Base-by-base conservation (phyloP, 208 protist species). In the Crithidia fasciculata region DNA sequence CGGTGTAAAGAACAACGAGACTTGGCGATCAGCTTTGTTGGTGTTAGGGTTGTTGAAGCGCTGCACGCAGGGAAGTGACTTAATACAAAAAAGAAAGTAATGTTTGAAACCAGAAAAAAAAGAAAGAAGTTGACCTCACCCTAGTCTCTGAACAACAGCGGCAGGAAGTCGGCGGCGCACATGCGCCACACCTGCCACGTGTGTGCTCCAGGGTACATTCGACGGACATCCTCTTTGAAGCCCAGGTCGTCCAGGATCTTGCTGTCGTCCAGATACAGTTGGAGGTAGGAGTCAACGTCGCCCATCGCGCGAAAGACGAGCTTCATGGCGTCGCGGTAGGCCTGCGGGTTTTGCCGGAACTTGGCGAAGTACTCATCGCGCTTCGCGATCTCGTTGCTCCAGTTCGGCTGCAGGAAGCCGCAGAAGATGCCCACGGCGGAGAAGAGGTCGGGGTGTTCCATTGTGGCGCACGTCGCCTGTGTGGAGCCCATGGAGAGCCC, bases 401-500 rank as follows among this genome's bases (percentile, higher is more conserved):
- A 82, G 43, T 39, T 49, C 16, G 49, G 41, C 16, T 50, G 74
- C 54, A 81, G 28, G 47, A 84, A 78, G 19, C 80, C 80, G 13
- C 65, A 81, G 58, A 81, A 78, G 19, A 84, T 60, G 44, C 75
- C 75, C 9, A 71, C 56, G 61, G 68, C 67, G 37, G 75, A 72
- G 43, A 84, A 84, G 50, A 78, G 45, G 37, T 81, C 64, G 8
- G 72, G 50, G 58, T 71, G 64, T 37, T 60, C 36, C 56, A 74
- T 76, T 43, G 67, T 62, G 69, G 69, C 74, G 19, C 53, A 61
- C 37, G 53, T 76, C 5, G 66, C 66, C 28, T 81, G 74, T 55
- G 72, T 77, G 36, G 75, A 84, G 40, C 74, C 74, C 65, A 78
- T 81, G 50, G 67, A 81, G 4, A 84, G 70, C 19, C 80, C 75